Evolutionary conservation across 2,329 filamentous ascomycete species (phyloP), one percentile per base, ranked within the genome.

Genomic region (Neoarthrinium moseri): DNA sequence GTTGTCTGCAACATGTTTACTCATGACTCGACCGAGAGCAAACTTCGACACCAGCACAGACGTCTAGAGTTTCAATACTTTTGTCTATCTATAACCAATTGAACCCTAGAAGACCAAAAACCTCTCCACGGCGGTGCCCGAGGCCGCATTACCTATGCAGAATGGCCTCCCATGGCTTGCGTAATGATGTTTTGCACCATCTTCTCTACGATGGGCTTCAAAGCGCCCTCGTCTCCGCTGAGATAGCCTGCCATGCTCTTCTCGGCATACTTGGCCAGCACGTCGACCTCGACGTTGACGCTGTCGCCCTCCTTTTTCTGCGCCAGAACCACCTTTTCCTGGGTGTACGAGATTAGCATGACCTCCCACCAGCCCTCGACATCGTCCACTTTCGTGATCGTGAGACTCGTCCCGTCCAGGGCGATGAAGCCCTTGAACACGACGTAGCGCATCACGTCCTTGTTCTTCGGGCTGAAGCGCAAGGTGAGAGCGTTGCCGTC

Each of bases 351-450:
- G 65, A 99, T 96, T 51, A 99, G 75, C 94, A 99, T 99, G 40
- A 99, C 87, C 78, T 97, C 94, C 81, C 86, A 96, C 66, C 90
- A 95, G 33, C 86, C 84, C 54, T 83, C 80, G 4, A 63, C 77
- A 66, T 96, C 92, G 58, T 92, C 72, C 23, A 97, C 92, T 55
- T 81, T 78, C 3, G 92, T 97, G 2, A 99, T 80, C 0, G 94
- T 99, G 74, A 99, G 73, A 63, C 91, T 96, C 20, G 94, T 92
- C 4, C 94, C 94, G 63, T 99, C 94, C 41, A 99, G 80, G 35
- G 91, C 90, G 45, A 99, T 84, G 67, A 91, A 99, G 40, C 94
- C 94, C 76, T 99, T 99, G 74, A 95, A 90, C 15, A 99, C 90
- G 47, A 99, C 79, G 68, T 97, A 97, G 56, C 84, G 76, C 70